Percentiles rank a stretch among this genome's conserved stretches.
These are phyloP conservation scores for Entamoeba nuttalli DNA, from an alignment of 208 protist genomes.

Conservation along the genomic window DNA sequence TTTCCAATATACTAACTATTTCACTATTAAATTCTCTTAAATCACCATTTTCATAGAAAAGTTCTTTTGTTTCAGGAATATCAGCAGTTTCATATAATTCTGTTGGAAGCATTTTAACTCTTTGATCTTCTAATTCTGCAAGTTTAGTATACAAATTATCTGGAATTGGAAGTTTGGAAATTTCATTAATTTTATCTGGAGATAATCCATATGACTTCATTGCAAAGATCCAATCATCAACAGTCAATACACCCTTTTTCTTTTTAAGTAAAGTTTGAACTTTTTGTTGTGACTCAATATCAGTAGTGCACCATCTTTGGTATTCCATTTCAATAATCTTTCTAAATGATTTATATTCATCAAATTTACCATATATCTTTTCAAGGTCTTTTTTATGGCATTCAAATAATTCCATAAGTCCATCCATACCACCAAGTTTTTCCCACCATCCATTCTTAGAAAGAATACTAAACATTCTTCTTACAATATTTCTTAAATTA, in stretches of 20 bases:
- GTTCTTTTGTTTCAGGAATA: neutral
- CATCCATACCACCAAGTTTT: constrained; percentile 15
- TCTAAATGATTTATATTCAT: neutral
- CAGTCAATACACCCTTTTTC: neutral
- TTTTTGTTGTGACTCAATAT: neutral
- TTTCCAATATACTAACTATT: neutral
- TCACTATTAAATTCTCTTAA: constrained; percentile 1
- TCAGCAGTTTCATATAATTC: constrained; percentile 12
- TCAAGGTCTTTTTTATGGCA: constrained; percentile 5
- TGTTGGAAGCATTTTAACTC: neutral
- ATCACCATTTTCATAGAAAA: constrained; percentile 1
- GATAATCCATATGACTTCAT: constrained; percentile 12
- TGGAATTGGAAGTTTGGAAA: constrained; percentile 8
- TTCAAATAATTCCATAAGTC: constrained; percentile 19
- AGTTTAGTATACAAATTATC: constrained; percentile 20
- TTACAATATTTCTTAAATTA: constrained; percentile 26
- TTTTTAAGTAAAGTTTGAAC: constrained; percentile 17
- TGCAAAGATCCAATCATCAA: constrained; percentile 26
- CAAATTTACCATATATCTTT: constrained; percentile 22
- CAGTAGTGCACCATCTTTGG: constrained; percentile 11
- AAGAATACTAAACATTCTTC: constrained; percentile 19
- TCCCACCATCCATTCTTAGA: neutral
- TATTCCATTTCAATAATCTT: constrained; percentile 18
- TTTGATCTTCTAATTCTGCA: constrained; percentile 23
- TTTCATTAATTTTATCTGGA: constrained; percentile 12